Evolutionary conservation across 129 eudicot genomes (phyloP), one percentile per base, ranked within the genome.

Genomic region (Tanacetum coccineum): DNA sequence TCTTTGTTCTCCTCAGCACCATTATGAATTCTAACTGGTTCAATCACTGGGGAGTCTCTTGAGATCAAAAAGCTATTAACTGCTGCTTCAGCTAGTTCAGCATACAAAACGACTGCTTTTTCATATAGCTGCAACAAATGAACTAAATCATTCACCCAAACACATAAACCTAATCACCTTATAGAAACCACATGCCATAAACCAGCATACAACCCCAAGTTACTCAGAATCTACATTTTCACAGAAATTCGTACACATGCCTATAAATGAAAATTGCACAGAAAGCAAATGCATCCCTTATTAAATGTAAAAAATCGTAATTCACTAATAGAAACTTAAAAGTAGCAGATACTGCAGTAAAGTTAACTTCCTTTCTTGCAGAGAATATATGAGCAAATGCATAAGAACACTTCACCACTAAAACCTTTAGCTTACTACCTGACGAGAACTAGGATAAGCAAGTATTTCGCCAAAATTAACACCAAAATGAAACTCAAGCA

Each of bases 1-100:
- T 86, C 98, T 79, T 92, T 88, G 63, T 92, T 92, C 59, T 93
- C 98, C 81, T 89, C 99, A 4, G 93, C 87, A 30, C 99, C 99
- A 19, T 17, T 87, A 69, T 93, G 99, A 47, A 89, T 89, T 79
- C 99, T 79, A 13, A 93, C 85, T 19, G 95, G 95, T 62, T 93
- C 99, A 32, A 93, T 78, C 54, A 89, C 95, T 0, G 99, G 99
- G 1, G 98, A 86, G 67, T 88, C 95, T 78, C 84, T 93, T 21
- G 99, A 86, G 54, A 93, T 89, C 67, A 93, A 70, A 20, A 93
- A 93, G 75, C 99, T 93, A 70, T 81, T 89, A n/a, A 93, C 90
- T 2, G 99, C 99, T 42, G 92, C 76, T 82, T 93, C 95, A 50
- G 99, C 99, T 72, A 93, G 80, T 50, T 93, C 99, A 12, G 96